Conservation (phyloP, 148 eudicot genomes). For the Silene conica region DNA sequence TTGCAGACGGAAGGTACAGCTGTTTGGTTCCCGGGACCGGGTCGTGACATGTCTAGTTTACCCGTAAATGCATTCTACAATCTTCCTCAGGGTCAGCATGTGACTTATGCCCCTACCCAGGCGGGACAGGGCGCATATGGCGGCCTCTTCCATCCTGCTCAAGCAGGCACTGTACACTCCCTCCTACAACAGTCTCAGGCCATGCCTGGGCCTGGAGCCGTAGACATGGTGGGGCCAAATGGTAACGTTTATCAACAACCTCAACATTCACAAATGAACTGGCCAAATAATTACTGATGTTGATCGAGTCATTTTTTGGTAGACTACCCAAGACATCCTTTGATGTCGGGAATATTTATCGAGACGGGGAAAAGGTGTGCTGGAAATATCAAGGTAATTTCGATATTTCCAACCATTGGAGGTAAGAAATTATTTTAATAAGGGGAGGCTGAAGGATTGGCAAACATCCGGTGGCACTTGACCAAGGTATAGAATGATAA, state of each 20-base stretch:
- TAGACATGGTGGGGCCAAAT: conserved; percentile 57
- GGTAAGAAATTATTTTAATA: conserved; percentile 28
- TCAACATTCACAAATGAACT: conserved; percentile 66
- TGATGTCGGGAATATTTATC: conserved; percentile 8
- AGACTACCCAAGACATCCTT: conserved; percentile 18
- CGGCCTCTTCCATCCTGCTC: conserved; percentile 62
- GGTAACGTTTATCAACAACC: conserved; percentile 59
- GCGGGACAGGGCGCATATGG: conserved; percentile 52
- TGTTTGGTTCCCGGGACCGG: conserved; percentile 64
- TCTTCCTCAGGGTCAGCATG: conserved; percentile 55
- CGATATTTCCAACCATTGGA: neutral
- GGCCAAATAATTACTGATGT: conserved; percentile 72
- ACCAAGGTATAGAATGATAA: conserved; percentile 22
- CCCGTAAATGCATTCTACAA: conserved; percentile 67
- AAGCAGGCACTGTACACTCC: conserved; percentile 55
- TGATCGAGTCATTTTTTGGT: conserved; percentile 11
- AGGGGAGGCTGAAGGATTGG: conserved; percentile 29
- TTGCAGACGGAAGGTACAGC: conserved; percentile 76
- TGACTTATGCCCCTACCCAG: conserved; percentile 59
- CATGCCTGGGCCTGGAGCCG: conserved; percentile 49
- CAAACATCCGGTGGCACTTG: conserved; percentile 20
- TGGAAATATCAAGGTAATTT: conserved; percentile 22
- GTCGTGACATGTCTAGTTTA: conserved; percentile 62
- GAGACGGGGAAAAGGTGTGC: conserved; percentile 26
- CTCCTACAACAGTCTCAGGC: conserved; percentile 73